Evolutionary conservation across 2,329 filamentous ascomycete species (phyloP).

Genomic region (Didymella sp.): DNA sequence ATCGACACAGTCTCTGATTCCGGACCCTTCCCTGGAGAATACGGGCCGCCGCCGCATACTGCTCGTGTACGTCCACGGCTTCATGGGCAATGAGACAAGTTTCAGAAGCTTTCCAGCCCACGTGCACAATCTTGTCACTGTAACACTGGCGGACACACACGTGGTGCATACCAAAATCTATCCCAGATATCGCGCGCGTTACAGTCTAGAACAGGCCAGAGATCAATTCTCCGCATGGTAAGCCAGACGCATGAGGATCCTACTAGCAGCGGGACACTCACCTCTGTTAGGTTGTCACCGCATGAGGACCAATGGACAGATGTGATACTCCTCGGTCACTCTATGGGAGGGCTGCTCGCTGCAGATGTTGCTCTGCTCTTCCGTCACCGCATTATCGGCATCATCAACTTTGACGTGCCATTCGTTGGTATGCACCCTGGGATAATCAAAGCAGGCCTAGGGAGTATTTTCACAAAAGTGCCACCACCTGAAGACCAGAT

Average conservation of each 20-base stretch:
- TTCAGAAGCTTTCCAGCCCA: conserved; percentile 89
- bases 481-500: conserved; percentile 38
- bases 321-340: conserved; percentile 83
- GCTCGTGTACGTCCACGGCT: conserved; percentile 86
- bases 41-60: conserved; percentile 65
- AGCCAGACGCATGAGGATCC: conserved; percentile 20
- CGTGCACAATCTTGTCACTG: conserved; percentile 76
- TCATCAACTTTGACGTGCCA: conserved; percentile 83
- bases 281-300: conserved; percentile 67
- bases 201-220: conserved; percentile 73
- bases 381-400: conserved; percentile 79
- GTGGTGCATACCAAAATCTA: conserved; percentile 87
- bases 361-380: conserved; percentile 79
- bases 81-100: conserved; percentile 85
- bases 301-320: conserved; percentile 78
- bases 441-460: conserved; percentile 80
- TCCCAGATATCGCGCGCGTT: conserved; percentile 78
- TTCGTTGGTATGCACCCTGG: conserved; percentile 89
- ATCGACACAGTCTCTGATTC: conserved; percentile 56
- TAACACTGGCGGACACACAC: conserved; percentile 73
- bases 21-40: conserved; percentile 41
- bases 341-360: conserved; percentile 84
- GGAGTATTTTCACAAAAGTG: conserved; percentile 72
- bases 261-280: conserved; percentile 9
- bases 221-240: conserved; percentile 84